A percentile compares a stretch with the other conserved stretches of the same genome.
phyloP scores from a whole-genome alignment of 495 filamentous ascomycete species.

The Opeltia flavorubescens region DNA sequence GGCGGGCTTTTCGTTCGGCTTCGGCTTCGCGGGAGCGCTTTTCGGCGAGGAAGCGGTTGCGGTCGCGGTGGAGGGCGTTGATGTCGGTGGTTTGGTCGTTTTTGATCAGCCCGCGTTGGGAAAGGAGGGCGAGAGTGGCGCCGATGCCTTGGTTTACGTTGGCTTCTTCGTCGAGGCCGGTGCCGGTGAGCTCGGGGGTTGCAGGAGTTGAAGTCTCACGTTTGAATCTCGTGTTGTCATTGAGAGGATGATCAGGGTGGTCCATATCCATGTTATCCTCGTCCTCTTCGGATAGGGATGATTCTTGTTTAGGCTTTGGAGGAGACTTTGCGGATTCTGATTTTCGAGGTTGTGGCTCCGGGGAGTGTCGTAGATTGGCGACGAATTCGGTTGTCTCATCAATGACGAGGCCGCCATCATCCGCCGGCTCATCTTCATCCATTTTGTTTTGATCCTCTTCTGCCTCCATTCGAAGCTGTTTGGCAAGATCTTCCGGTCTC shows the following conservation, averaged over 20 bases:
- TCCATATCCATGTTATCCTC: slow-evolving; percentile 52
- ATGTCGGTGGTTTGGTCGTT: slow-evolving; percentile 36
- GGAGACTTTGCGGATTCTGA: slow-evolving; percentile 10
- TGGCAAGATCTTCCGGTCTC: slow-evolving; percentile 72
- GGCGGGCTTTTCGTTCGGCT: slow-evolving; percentile 62
- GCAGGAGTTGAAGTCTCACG: slow-evolving; percentile 31
- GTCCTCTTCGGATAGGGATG: slow-evolving; percentile 37
- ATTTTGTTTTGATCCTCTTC: slow-evolving; percentile 21
- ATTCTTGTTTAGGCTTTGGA: slow-evolving; percentile 33
- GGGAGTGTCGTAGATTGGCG: slow-evolving; percentile 57
- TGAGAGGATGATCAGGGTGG: slow-evolving; percentile 42
- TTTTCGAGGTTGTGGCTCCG: slow-evolving; percentile 27
- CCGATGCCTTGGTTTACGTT: slow-evolving; percentile 66
- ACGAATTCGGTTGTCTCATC: slow-evolving; percentile 95
- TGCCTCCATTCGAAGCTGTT: slow-evolving; percentile 64
- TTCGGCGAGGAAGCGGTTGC: slow-evolving; percentile 66
- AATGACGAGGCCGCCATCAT: slow-evolving; percentile 66
- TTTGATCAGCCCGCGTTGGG: slow-evolving; percentile 67
- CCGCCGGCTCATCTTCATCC: slow-evolving; percentile 28
- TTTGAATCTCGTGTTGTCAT: slow-evolving; percentile 37
- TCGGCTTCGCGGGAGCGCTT: slow-evolving; percentile 59
- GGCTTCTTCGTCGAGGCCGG: slow-evolving; percentile 74
- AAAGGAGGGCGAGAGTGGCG: slow-evolving; percentile 65
- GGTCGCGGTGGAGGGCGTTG: slow-evolving; percentile 57
- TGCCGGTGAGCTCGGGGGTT: slow-evolving; percentile 42